These are phyloP conservation scores for Agrostemma githago DNA, from an alignment of 148 eudicot species.

Conservation along the genomic window DNA sequence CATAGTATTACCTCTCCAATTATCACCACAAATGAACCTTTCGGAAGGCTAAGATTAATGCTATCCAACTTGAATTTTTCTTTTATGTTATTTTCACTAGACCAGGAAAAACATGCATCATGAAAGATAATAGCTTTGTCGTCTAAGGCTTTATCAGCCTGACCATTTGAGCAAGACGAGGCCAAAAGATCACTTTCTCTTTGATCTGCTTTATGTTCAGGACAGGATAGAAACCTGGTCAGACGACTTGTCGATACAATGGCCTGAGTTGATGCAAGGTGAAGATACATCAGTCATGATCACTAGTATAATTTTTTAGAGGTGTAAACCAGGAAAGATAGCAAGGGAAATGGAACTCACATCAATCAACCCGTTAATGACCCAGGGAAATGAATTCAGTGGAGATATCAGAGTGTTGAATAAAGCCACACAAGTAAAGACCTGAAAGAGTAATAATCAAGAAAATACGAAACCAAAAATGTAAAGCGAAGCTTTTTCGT, in stretches of 20 bases:
- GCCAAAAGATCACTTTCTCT: constrained; percentile 24
- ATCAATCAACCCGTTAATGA: constrained; percentile 91
- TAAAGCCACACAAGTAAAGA: constrained; percentile 90
- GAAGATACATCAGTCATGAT: constrained; percentile 9
- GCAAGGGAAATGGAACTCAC: constrained; percentile 46
- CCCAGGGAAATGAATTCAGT: constrained; percentile 97
- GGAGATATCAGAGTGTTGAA: constrained; percentile 93
- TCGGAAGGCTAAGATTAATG: constrained; percentile 58
- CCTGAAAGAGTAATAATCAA: constrained; percentile 48
- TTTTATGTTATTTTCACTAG: constrained; percentile 40
- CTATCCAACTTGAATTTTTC: constrained; percentile 44
- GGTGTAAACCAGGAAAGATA: constrained; percentile 1
- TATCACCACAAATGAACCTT: constrained; percentile 69
- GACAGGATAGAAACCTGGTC: constrained; percentile 70
- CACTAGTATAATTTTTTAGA: neutral
- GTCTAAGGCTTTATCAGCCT: constrained; percentile 26
- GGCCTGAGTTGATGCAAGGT: constrained; percentile 44
- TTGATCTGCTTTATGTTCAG: constrained; percentile 38
- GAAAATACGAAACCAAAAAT: neutral
- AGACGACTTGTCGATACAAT: constrained; percentile 69
- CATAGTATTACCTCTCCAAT: constrained; percentile 71
- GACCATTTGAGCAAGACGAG: constrained; percentile 33
- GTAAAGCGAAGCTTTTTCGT: too few relatives aligned
- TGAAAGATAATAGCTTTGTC: constrained; percentile 48
- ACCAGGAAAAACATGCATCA: constrained; percentile 80